Percentiles rank a stretch among this genome's conserved stretches.
These are phyloP conservation scores for Sphaerostilbella broomeana DNA, from an alignment of 2,329 filamentous ascomycete genomes.

Conservation along the genomic window DNA sequence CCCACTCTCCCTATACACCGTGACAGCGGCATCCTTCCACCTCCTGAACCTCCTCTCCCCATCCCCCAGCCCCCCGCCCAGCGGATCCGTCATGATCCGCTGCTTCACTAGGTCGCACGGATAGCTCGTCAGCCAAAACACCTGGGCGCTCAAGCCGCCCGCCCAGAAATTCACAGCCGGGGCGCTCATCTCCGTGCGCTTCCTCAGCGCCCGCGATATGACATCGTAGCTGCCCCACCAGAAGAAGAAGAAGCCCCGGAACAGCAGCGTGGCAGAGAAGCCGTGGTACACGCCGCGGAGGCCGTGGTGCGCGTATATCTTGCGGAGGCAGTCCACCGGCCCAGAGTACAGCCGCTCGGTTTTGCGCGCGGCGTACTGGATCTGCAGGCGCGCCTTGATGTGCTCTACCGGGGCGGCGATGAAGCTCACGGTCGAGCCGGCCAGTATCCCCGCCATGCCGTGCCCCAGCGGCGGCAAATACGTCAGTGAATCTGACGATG, in stretches of 20 bases:
- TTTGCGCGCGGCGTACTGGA: slow-evolving; percentile 83
- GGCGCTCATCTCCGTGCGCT: slow-evolving; percentile 62
- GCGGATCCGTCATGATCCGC: slow-evolving; percentile 89
- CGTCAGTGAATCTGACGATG: slow-evolving; percentile 19
- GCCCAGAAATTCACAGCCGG: slow-evolving; percentile 96
- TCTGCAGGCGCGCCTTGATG: slow-evolving; percentile 86
- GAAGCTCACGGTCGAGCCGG: slow-evolving; percentile 85
- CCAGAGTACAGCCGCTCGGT: slow-evolving; percentile 73
- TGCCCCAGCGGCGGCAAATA: slow-evolving; percentile 73
- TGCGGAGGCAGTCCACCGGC: slow-evolving; percentile 74
- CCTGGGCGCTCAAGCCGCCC: slow-evolving; percentile 82
- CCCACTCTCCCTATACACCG: slow-evolving; percentile 71
- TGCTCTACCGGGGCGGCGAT: slow-evolving; percentile 93
- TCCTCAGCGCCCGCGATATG: slow-evolving; percentile 61
- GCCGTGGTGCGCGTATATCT: slow-evolving; percentile 66
- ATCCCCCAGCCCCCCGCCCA: slow-evolving; percentile 64
- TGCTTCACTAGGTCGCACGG: slow-evolving; percentile 94
- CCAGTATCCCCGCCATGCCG: slow-evolving; percentile 78
- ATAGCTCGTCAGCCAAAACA: slow-evolving; percentile 92
- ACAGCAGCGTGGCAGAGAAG: slow-evolving; percentile 75
- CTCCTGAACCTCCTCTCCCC: slow-evolving; percentile 60
- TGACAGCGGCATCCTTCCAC: slow-evolving; percentile 74
- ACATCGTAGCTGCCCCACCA: slow-evolving; percentile 98
- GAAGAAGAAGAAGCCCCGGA: slow-evolving; percentile 91
- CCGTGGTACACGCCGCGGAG: slow-evolving; percentile 79